These are phyloP conservation scores for Calendula officinalis DNA, from an alignment of 129 eudicot genomes.

Conservation along the genomic window DNA sequence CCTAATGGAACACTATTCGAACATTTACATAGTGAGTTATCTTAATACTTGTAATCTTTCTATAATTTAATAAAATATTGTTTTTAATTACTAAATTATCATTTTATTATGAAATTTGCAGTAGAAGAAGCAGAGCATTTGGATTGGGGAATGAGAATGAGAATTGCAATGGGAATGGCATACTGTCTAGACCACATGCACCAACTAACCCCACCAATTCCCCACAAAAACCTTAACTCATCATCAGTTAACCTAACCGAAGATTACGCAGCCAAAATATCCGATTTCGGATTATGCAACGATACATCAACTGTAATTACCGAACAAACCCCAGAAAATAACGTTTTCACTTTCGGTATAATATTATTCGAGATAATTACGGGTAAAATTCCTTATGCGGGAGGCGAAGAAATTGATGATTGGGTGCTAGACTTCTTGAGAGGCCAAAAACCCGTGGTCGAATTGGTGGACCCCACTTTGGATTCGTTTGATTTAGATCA, in stretches of 20 bases:
- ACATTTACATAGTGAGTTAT: slow-evolving; percentile 69
- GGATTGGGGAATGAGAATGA: slow-evolving; percentile 77
- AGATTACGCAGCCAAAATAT: slow-evolving; percentile 95
- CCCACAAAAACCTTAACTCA: slow-evolving; percentile 43
- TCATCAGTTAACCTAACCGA: slow-evolving; percentile 54
- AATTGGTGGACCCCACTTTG: slow-evolving; percentile 69
- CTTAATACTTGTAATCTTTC: not conserved
- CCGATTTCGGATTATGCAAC: slow-evolving; percentile 67
- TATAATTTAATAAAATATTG: too few relatives aligned
- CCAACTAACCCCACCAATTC: slow-evolving; percentile 58
- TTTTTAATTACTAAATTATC: too few relatives aligned
- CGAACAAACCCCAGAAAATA: slow-evolving; percentile 50
- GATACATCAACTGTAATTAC: slow-evolving; percentile 34
- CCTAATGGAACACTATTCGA: slow-evolving; percentile 67
- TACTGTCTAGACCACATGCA: slow-evolving; percentile 83
- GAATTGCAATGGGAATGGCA: slow-evolving; percentile 72
- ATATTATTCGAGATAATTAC: slow-evolving; percentile 73
- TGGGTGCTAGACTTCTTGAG: slow-evolving; percentile 80
- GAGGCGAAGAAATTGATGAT: slow-evolving; percentile 45
- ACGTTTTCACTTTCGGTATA: slow-evolving; percentile 77
- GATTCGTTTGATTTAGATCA: slow-evolving; percentile 52
- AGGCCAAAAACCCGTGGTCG: slow-evolving; percentile 36
- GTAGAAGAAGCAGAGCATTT: slow-evolving; percentile 70
- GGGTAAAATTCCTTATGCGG: slow-evolving; percentile 64
- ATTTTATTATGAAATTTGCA: slow-evolving; percentile 11